Evolutionary conservation across 352 stramenopile genomes (phyloP).

Genomic region (Thalassiosira pacifica): DNA sequence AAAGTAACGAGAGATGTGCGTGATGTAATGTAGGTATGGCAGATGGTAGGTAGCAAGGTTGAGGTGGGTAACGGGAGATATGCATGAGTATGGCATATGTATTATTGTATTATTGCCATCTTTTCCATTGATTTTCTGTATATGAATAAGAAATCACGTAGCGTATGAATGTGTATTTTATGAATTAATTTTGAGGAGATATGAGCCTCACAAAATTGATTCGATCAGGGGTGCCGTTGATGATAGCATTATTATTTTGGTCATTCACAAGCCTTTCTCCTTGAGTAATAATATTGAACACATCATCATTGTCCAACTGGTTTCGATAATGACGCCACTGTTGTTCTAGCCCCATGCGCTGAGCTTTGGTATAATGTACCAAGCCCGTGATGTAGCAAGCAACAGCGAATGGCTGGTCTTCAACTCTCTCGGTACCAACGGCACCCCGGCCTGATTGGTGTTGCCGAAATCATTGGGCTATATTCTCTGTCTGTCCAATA

Average conservation of each 20-base stretch:
- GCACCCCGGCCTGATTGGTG: neutral
- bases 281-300: neutral
- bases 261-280: neutral
- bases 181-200: neutral
- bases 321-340: neutral
- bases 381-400: slow-evolving; percentile 4
- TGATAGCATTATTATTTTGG: neutral
- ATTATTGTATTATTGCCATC: neutral
- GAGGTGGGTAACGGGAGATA: neutral
- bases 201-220: neutral
- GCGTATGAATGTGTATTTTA: neutral
- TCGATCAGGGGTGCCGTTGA: neutral
- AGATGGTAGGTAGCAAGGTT: neutral
- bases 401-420: neutral
- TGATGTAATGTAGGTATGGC: too few relatives aligned
- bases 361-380: neutral
- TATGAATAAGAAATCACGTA: neutral
- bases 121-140: neutral
- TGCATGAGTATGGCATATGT: neutral
- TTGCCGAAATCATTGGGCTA: slow-evolving; percentile 9
- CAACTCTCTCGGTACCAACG: neutral
- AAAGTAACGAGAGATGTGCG: too few relatives aligned
- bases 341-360: slow-evolving; percentile 2
- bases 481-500: slow-evolving; percentile 4
- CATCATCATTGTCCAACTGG: neutral